phyloP scores from a whole-genome alignment of 2,329 filamentous ascomycete genomes.

The Aspergillus flavus region DNA sequence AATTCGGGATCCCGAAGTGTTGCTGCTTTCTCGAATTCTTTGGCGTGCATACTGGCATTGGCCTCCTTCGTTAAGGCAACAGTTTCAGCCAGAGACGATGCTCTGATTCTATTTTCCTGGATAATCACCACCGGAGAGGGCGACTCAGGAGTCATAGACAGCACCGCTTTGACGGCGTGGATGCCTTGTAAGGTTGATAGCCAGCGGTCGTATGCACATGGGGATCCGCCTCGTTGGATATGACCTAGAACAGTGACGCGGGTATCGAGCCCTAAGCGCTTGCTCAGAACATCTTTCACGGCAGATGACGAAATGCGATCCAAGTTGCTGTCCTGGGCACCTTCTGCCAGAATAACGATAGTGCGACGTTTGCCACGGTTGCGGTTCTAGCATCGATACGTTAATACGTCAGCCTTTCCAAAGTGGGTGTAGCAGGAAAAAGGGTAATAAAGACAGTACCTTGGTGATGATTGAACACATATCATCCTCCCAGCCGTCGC shows the following conservation, averaged over 20 bases:
- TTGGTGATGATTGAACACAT: slow-evolving; percentile 79
- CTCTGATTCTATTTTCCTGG: slow-evolving; percentile 95
- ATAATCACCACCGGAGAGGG: slow-evolving; percentile 95
- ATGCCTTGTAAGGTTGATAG: slow-evolving; percentile 90
- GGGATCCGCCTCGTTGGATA: slow-evolving; percentile 91
- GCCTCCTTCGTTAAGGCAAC: slow-evolving; percentile 85
- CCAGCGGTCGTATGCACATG: slow-evolving; percentile 93
- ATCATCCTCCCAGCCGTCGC: slow-evolving; percentile 83
- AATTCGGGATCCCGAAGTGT: slow-evolving; percentile 88
- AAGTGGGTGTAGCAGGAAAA: neutral
- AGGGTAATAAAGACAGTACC: slow-evolving; percentile 43
- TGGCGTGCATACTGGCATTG: slow-evolving; percentile 75
- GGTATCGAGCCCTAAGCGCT: slow-evolving; percentile 82
- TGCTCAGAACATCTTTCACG: slow-evolving; percentile 86
- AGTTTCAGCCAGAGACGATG: slow-evolving; percentile 85
- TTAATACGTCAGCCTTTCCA: neutral
- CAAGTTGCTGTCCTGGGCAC: slow-evolving; percentile 81
- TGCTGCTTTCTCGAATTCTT: slow-evolving; percentile 89
- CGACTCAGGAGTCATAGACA: slow-evolving; percentile 85
- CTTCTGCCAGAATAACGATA: slow-evolving; percentile 96
- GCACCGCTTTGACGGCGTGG: slow-evolving; percentile 87
- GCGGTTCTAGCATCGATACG: slow-evolving; percentile 65
- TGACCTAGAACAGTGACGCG: slow-evolving; percentile 94
- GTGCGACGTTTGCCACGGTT: slow-evolving; percentile 89
- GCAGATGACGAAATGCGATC: slow-evolving; percentile 79